Percentiles rank a stretch among this genome's conserved stretches.
Conservation (phyloP, 805 yeast species). For the Priceomyces medius region DNA sequence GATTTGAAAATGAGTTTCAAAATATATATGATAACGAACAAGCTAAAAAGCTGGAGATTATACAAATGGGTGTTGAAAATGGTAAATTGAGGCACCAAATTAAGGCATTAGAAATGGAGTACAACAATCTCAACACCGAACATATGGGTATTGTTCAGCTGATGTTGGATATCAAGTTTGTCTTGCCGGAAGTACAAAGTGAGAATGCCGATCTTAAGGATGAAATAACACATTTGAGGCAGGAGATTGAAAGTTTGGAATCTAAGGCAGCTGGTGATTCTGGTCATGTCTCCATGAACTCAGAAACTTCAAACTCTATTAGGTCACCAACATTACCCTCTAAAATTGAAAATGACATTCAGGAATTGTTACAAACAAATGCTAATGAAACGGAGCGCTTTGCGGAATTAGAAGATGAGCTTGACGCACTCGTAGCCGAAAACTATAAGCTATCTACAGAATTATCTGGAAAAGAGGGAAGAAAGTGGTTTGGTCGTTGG, state of each 20-base stretch:
- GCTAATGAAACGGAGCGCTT: constrained; percentile 39
- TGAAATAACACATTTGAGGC: constrained; percentile 36
- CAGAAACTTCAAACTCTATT: constrained; percentile 7
- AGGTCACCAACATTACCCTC: constrained; percentile 25
- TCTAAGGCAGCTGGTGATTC: constrained; percentile 26
- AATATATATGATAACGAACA: constrained; percentile 69
- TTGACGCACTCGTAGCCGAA: constrained; percentile 23
- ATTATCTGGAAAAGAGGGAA: constrained; percentile 13
- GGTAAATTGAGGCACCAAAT: constrained; percentile 73
- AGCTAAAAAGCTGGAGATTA: constrained; percentile 63
- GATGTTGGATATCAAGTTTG: constrained; percentile 76
- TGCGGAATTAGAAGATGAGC: constrained; percentile 39
- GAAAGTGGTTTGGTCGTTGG: constrained; percentile 35
- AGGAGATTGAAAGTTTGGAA: constrained; percentile 41
- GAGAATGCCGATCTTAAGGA: constrained; percentile 62
- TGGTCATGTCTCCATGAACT: constrained; percentile 5
- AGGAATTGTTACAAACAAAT: constrained; percentile 32
- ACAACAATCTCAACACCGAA: constrained; percentile 69
- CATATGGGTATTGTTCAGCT: constrained; percentile 86
- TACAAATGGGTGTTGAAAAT: constrained; percentile 58
- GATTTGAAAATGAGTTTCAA: constrained; percentile 71
- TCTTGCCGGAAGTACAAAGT: constrained; percentile 69
- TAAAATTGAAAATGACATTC: constrained; percentile 36
- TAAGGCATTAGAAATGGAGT: constrained; percentile 66
- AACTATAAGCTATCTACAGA: constrained; percentile 24